Evolutionary conservation across 1,284 basidiomycete species (phyloP).

Genomic region (Marasmius fiardii): DNA sequence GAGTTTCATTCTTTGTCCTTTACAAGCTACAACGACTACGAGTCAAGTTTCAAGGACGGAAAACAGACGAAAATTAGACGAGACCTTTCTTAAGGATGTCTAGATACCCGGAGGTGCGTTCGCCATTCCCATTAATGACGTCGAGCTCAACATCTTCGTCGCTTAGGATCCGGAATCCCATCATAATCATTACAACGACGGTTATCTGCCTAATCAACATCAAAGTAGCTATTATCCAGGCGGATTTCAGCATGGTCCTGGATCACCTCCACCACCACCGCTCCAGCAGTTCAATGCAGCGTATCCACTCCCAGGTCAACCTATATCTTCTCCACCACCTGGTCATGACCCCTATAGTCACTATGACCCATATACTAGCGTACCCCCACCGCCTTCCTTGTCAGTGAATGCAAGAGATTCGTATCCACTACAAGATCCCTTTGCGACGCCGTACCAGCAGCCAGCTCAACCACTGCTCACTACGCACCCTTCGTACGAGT

Average conservation of each 20-base stretch:
- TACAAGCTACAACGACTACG: background rate
- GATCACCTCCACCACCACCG: background rate
- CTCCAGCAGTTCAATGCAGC: background rate
- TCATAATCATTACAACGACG: background rate
- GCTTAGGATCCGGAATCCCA: background rate
- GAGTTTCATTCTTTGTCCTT: background rate
- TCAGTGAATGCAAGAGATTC: background rate
- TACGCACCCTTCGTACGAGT: slow-evolving; percentile 1
- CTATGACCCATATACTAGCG: background rate
- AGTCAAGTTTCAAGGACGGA: background rate
- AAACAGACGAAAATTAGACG: background rate
- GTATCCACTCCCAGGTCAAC: background rate
- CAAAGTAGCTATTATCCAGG: background rate
- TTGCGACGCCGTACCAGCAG: slow-evolving; percentile 3
- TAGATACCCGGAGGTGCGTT: background rate
- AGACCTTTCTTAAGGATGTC: background rate
- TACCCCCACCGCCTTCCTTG: background rate
- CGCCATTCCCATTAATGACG: background rate
- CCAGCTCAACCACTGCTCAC: background rate
- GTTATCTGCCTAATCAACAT: background rate
- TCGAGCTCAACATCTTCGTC: background rate
- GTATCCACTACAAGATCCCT: background rate
- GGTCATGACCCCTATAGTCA: background rate
- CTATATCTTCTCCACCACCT: background rate
- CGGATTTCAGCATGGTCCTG: background rate